Percentiles rank a stretch among this genome's conserved stretches.
phyloP scores from a whole-genome alignment of 129 eudicot genomes.

The Centaurea solstitialis region DNA sequence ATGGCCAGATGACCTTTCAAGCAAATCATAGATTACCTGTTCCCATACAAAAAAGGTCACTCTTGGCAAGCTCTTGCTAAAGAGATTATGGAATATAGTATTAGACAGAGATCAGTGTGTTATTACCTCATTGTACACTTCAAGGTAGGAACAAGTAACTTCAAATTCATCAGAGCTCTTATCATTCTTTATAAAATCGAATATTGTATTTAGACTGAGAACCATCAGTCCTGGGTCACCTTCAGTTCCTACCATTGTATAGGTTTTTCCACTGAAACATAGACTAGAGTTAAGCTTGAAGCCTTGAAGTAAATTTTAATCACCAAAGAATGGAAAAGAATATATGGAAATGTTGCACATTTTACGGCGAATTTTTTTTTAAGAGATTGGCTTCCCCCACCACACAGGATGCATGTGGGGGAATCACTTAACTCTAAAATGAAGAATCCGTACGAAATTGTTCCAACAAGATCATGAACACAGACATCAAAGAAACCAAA shows the following conservation, averaged over 20 bases:
- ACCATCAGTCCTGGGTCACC: constrained; percentile 96
- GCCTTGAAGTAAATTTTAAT: constrained; percentile 11
- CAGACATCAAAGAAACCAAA: neutral
- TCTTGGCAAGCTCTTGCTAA: constrained; percentile 1
- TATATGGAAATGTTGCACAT: neutral
- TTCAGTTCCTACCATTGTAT: constrained; percentile 92
- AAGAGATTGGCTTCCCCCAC: neutral
- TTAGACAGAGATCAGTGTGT: neutral
- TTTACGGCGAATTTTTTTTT: neutral
- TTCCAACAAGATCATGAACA: neutral
- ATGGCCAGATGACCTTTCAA: constrained; percentile 91
- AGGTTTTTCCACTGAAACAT: constrained; percentile 83
- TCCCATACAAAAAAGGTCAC: constrained; percentile 13
- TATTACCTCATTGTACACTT: constrained; percentile 93
- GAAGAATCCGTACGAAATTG: neutral
- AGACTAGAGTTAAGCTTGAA: constrained; percentile 14
- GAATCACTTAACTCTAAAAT: neutral
- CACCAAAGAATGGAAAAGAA: constrained; percentile 1
- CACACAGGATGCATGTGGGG: neutral
- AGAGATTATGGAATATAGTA: neutral
- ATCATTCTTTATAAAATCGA: constrained; percentile 63
- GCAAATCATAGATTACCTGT: constrained; percentile 96
- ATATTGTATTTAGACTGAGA: constrained; percentile 84
- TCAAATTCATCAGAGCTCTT: constrained; percentile 62
- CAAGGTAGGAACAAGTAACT: constrained; percentile 93